Evolutionary conservation across 2,329 filamentous ascomycete species (phyloP).

Genomic region (Pseudopyricularia cyperi): DNA sequence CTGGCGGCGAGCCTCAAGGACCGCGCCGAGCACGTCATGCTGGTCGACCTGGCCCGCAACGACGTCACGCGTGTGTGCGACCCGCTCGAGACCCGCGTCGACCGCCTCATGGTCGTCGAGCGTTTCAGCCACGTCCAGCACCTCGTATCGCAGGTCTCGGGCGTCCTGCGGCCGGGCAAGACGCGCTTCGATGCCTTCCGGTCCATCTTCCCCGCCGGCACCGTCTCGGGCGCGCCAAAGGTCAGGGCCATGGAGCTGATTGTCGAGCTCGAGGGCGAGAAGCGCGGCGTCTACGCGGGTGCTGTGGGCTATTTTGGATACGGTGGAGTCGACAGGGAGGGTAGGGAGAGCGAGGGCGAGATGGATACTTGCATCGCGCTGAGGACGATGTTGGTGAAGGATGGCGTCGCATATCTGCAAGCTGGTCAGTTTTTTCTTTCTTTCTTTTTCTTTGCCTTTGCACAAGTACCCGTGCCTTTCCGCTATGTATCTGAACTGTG

Average conservation of each 20-base stretch:
- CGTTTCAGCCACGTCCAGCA: constrained; percentile 97
- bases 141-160: constrained; percentile 88
- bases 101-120: constrained; percentile 87
- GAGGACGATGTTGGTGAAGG: constrained; percentile 89
- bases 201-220: constrained; percentile 93
- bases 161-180: constrained; percentile 69
- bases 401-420: constrained; percentile 83
- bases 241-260: constrained; percentile 96
- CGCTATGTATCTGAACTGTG: background rate
- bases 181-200: constrained; percentile 92
- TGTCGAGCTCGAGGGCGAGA: constrained; percentile 84
- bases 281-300: constrained; percentile 88
- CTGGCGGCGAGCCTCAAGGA: constrained; percentile 77
- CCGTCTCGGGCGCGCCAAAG: constrained; percentile 90
- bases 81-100: constrained; percentile 76
- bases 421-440: constrained; percentile 30
- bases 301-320: constrained; percentile 97
- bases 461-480: background rate
- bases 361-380: constrained; percentile 82
- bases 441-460: background rate
- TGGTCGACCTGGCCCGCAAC: constrained; percentile 91
- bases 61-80: constrained; percentile 95
- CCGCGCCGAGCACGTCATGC: constrained; percentile 90
- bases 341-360: constrained; percentile 57
- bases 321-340: constrained; percentile 46